These are phyloP conservation scores for Phaeosphaeriaceae sp. DNA, from an alignment of 2,329 filamentous ascomycete genomes.

Conservation along the genomic window DNA sequence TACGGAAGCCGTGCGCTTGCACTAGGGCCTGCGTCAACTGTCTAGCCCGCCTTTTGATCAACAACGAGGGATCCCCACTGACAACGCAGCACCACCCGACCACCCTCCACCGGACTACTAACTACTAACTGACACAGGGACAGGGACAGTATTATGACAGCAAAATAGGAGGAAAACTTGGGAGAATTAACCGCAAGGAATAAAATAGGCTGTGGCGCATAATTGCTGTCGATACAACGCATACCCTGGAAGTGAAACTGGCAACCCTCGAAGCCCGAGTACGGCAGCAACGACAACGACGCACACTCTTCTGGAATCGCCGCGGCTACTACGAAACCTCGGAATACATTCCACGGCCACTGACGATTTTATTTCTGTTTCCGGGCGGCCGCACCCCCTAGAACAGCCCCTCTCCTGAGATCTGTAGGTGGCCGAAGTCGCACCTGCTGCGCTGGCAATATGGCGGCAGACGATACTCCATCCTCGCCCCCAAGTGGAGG, in stretches of 20 bases:
- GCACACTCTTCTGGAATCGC: slow-evolving; percentile 8
- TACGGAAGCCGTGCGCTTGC: slow-evolving; percentile 15
- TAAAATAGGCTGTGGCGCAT: slow-evolving; percentile 34
- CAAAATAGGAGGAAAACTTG: slow-evolving; percentile 6
- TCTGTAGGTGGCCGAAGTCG: slow-evolving; percentile 17
- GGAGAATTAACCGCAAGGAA: slow-evolving; percentile 22
- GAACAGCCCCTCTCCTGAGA: slow-evolving; percentile 33
- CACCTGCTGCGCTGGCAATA: slow-evolving; percentile 27
- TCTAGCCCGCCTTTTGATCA: slow-evolving; percentile 14
- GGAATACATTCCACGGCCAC: neutral
- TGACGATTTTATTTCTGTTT: slow-evolving; percentile 8
- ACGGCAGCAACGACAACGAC: slow-evolving; percentile 28
- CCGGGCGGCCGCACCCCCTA: slow-evolving; percentile 11
- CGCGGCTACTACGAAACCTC: slow-evolving; percentile 9
- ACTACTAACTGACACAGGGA: slow-evolving; percentile 44
- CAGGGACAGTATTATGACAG: slow-evolving; percentile 21
- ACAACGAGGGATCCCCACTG: slow-evolving; percentile 26
- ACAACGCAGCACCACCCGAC: slow-evolving; percentile 34
- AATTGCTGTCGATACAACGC: slow-evolving; percentile 17
- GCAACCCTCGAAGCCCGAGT: slow-evolving; percentile 19
- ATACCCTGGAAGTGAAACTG: slow-evolving; percentile 35
- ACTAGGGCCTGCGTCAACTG: slow-evolving; percentile 10
- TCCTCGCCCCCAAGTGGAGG: slow-evolving; percentile 41
- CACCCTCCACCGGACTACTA: slow-evolving; percentile 29
- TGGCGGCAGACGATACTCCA: slow-evolving; percentile 37